Evolutionary conservation across 2,329 filamentous ascomycete species (phyloP).

Genomic region (Aspergillus fumigatus): DNA sequence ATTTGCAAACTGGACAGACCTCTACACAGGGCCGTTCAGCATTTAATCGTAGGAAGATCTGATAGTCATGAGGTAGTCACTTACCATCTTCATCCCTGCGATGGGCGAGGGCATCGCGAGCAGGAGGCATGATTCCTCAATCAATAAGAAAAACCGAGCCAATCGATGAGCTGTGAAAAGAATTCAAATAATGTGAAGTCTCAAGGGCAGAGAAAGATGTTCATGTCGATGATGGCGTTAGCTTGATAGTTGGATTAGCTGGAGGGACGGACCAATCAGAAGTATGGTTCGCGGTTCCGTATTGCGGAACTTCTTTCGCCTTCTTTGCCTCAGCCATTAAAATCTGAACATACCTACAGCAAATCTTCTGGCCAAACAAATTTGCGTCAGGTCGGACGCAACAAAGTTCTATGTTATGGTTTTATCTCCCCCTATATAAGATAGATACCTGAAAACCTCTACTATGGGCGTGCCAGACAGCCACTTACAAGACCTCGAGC

Average conservation of each 20-base stretch:
- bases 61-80: background rate
- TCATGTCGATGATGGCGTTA: background rate
- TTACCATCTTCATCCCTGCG: constrained; percentile 42
- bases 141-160: background rate
- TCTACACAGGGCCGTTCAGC: constrained; percentile 46
- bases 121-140: constrained; percentile 25
- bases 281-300: constrained; percentile 9
- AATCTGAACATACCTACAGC: background rate
- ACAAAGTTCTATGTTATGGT: background rate
- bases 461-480: constrained; percentile 39
- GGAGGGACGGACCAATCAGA: constrained; percentile 19
- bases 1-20: constrained; percentile 96
- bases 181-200: background rate
- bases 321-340: constrained; percentile 1
- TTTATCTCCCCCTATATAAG: background rate
- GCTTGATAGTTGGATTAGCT: constrained; percentile 7
- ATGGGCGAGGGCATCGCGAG: constrained; percentile 27
- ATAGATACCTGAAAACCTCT: background rate
- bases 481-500: constrained; percentile 65
- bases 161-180: constrained; percentile 2
- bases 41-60: background rate
- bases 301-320: constrained; percentile 3
- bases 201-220: background rate
- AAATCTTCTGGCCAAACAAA: background rate
- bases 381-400: background rate